Evolutionary conservation across 352 stramenopile species (phyloP).

Genomic region (Pythium guiyangense): DNA sequence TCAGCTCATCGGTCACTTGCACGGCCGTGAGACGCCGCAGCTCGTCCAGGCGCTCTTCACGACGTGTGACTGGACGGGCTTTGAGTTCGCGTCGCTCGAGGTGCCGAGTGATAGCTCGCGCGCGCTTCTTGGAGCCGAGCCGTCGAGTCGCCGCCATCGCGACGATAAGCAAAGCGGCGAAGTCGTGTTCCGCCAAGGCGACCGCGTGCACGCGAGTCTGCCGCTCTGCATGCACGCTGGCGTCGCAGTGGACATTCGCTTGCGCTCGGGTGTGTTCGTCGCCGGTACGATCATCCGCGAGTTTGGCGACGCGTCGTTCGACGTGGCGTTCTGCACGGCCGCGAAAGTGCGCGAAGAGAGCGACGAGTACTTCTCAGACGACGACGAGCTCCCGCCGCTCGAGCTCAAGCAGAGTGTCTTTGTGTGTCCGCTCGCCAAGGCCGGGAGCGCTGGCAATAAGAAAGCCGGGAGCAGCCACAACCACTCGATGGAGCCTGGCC

Average conservation of each 20-base stretch:
- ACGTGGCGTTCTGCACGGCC: slow-evolving; percentile 36
- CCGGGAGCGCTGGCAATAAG: background rate
- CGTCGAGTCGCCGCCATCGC: too few relatives aligned
- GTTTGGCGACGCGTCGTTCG: slow-evolving; percentile 30
- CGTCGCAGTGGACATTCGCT: slow-evolving; percentile 36
- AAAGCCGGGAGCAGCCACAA: background rate
- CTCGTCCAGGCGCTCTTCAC: slow-evolving; percentile 49
- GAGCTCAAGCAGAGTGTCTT: slow-evolving; percentile 25
- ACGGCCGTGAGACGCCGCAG: slow-evolving; percentile 55
- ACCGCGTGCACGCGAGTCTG: slow-evolving; percentile 30
- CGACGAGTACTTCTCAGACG: slow-evolving; percentile 32
- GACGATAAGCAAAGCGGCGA: background rate
- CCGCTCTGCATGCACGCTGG: slow-evolving; percentile 35
- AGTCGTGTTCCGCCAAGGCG: slow-evolving; percentile 19
- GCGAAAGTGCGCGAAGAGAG: slow-evolving; percentile 33
- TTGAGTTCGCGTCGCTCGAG: slow-evolving; percentile 28
- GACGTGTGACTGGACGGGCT: slow-evolving; percentile 65
- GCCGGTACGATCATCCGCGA: slow-evolving; percentile 41
- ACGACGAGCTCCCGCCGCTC: slow-evolving; percentile 34
- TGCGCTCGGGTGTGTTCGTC: slow-evolving; percentile 28
- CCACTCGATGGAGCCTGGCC: slow-evolving; percentile 16
- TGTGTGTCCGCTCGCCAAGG: slow-evolving; percentile 24
- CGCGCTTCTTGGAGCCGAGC: background rate
- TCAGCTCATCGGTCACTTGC: slow-evolving; percentile 51
- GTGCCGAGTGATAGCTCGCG: background rate